Evolutionary conservation across 441 rosid species (phyloP).

Genomic region (Aleurites moluccanus): DNA sequence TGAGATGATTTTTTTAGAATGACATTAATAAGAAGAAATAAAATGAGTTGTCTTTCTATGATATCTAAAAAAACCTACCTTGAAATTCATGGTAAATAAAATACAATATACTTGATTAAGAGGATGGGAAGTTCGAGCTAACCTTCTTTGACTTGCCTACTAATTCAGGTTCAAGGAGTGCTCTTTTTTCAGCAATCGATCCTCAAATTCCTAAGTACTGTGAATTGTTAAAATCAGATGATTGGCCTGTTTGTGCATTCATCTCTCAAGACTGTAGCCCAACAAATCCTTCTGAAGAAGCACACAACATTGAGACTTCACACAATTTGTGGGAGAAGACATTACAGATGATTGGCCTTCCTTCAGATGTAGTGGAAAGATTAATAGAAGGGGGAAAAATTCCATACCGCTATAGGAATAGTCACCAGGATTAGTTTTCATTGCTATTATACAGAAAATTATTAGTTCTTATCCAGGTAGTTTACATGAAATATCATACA

Average conservation of each 20-base stretch:
- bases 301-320: slow-evolving; percentile 74
- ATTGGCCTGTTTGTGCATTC: slow-evolving; percentile 91
- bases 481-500: neutral
- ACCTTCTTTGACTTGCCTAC: neutral
- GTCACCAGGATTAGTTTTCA: slow-evolving; percentile 32
- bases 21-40: neutral
- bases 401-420: slow-evolving; percentile 52
- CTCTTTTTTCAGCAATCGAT: slow-evolving; percentile 90
- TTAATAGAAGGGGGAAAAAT: slow-evolving; percentile 69
- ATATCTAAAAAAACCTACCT: neutral
- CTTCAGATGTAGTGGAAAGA: slow-evolving; percentile 72
- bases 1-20: neutral
- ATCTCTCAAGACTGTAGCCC: slow-evolving; percentile 94
- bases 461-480: neutral
- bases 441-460: neutral
- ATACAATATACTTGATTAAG: neutral
- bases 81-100: neutral
- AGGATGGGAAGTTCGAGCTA: neutral
- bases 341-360: slow-evolving; percentile 76
- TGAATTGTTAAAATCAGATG: slow-evolving; percentile 72
- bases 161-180: slow-evolving; percentile 69
- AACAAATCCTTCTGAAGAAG: slow-evolving; percentile 85
- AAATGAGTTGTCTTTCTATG: neutral
- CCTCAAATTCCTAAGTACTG: slow-evolving; percentile 95
- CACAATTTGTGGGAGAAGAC: slow-evolving; percentile 86